These are phyloP conservation scores for Blastobotrys aristatus DNA, from an alignment of 1,139 yeast genomes.

Conservation along the genomic window DNA sequence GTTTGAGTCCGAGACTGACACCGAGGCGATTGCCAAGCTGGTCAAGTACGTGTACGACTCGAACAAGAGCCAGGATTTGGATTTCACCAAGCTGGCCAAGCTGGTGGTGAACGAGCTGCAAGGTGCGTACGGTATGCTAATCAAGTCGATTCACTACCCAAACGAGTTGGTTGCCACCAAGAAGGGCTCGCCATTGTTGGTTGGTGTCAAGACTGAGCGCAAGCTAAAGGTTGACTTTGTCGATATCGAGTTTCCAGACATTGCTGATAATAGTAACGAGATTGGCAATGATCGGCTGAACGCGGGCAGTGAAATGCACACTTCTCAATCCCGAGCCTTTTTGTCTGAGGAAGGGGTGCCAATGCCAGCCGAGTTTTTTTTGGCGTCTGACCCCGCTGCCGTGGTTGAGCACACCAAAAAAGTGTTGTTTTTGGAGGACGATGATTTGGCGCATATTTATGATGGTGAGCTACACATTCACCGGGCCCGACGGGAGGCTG, in stretches of 20 bases:
- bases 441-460: constrained; percentile 96
- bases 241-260: constrained; percentile 92
- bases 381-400: constrained; percentile 98
- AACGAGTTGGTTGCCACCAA: constrained; percentile 96
- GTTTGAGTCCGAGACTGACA: constrained; percentile 93
- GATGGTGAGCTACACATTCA: constrained; percentile 98
- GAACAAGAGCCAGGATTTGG: constrained; percentile 67
- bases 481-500: constrained; percentile 87
- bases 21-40: constrained; percentile 95
- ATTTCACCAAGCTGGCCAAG: constrained; percentile 88
- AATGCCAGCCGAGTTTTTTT: constrained; percentile 90
- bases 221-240: constrained; percentile 97
- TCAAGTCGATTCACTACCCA: constrained; percentile 88
- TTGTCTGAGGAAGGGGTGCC: constrained; percentile 88
- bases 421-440: constrained; percentile 94
- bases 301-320: constrained; percentile 50
- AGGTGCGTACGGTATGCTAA: constrained; percentile 95
- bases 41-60: constrained; percentile 87
- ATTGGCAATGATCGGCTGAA: constrained; percentile 17
- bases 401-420: constrained; percentile 96
- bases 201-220: constrained; percentile 94
- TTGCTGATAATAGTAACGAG: constrained; percentile 33
- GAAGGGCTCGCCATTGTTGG: constrained; percentile 94
- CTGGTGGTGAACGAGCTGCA: constrained; percentile 89
- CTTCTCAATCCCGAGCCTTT: constrained; percentile 90